phyloP scores from a whole-genome alignment of 139 green algal genomes.

The Zygnema circumcarinatum region DNA sequence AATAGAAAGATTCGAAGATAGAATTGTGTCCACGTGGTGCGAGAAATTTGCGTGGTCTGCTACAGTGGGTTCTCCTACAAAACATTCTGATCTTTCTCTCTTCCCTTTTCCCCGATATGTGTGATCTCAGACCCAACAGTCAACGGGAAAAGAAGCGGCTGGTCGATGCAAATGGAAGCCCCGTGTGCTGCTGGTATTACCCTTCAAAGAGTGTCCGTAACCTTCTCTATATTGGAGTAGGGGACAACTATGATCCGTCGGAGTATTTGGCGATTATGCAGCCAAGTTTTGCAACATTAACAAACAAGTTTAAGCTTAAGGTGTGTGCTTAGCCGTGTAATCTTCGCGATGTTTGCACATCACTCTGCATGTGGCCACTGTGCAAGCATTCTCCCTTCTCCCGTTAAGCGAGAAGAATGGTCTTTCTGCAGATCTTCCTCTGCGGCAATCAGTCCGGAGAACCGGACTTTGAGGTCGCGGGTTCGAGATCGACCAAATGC shows the following conservation, averaged over 20 bases:
- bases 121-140: neutral
- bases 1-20: too few species aligned
- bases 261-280: neutral
- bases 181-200: neutral
- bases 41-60: too few species aligned
- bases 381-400: too few species aligned
- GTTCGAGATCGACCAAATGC: neutral
- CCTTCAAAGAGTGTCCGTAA: neutral
- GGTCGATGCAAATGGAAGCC: neutral
- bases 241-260: neutral
- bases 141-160: neutral
- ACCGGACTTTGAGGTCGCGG: neutral
- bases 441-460: neutral
- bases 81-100: neutral
- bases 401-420: too few species aligned
- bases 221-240: neutral
- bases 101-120: neutral
- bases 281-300: neutral
- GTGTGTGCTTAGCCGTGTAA: too few species aligned
- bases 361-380: too few species aligned
- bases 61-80: neutral
- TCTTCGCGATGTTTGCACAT: too few species aligned
- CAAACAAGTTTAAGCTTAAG: neutral
- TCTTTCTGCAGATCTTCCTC: neutral
- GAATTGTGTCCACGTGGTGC: too few species aligned